Base-by-base conservation (phyloP, 2,329 filamentous ascomycete species). In the Venturiaceae sp. region DNA sequence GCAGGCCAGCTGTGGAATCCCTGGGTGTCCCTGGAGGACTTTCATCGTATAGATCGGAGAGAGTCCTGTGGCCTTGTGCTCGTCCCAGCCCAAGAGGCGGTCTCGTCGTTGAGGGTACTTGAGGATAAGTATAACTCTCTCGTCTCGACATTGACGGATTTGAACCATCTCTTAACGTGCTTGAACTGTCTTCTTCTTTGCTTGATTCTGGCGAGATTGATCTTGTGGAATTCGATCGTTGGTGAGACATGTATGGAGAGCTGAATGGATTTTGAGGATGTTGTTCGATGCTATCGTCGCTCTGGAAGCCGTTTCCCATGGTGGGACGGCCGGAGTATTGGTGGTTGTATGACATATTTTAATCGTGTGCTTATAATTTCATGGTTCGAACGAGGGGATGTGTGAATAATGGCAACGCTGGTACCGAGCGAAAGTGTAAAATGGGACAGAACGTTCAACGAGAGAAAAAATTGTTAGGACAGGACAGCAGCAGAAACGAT, bases 1-100 rank as follows among this genome's bases (percentile, higher is more conserved):
- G n/a, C 14, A 47, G 23, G 21, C 50, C 30, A 14, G 21, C 41
- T 5, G 21, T 14, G 3, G 23, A 46, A 11, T 46, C 41, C 21
- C 41, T 14, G 13, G 58, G 58, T 19, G 58, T 59, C 13, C 23
- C 53, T n/a, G 52, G 52, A 19, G 58, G 58, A 23, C 46, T 57
- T 23, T 59, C 58, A 11, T 55, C 52, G 53, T 50, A 44, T n/a
- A 50, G 41, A 44, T 59, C 58, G 6, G 34, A 34, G 8, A 59
- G 39, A 21, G 58, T 56, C 19, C 52, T 41, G 53, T 50, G 21
- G 36, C 58, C 58, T 4, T 53, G 30, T 19, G 21, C n/a, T 23
- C 57, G 46, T 21, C 46, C n/a, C 13, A 58, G 50, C 3, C n/a
- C 26, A 32, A 33, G 50, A 4, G 32, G 32, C 32, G n/a, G 50